Evolutionary conservation across 805 yeast genomes (phyloP).

Genomic region (Osmozyma mogii): DNA sequence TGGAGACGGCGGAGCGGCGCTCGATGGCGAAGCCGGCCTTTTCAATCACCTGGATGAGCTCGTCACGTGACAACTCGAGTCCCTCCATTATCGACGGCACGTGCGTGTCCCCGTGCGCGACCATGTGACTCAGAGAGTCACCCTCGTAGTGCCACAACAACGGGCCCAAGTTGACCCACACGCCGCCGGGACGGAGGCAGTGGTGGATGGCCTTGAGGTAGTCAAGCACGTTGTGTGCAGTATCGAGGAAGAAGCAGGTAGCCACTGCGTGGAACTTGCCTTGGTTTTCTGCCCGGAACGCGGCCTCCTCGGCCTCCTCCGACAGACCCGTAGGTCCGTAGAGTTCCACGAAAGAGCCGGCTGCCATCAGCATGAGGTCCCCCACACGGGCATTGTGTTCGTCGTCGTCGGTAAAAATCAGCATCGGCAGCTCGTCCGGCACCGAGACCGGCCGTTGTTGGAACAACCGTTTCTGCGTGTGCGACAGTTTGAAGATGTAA

Average conservation of each 20-base stretch:
- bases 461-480: conserved; percentile 34
- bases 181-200: conserved; percentile 37
- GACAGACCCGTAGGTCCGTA: conserved; percentile 44
- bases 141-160: conserved; percentile 63
- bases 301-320: conserved; percentile 28
- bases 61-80: conserved; percentile 51
- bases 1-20: conserved; percentile 34
- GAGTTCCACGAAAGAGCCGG: conserved; percentile 65
- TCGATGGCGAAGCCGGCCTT: conserved; percentile 46
- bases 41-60: conserved; percentile 39
- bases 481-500: conserved; percentile 44
- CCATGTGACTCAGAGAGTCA: conserved; percentile 23
- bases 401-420: conserved; percentile 12
- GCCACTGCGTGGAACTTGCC: conserved; percentile 37
- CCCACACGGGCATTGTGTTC: conserved; percentile 1
- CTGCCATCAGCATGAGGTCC: conserved; percentile 56
- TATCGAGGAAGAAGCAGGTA: conserved; percentile 58
- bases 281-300: conserved; percentile 34
- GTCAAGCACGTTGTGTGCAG: conserved; percentile 52
- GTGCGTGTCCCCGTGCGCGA: conserved; percentile 16
- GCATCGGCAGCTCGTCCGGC: conserved; percentile 45
- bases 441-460: conserved; percentile 44
- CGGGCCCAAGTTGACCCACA: conserved; percentile 65
- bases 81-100: conserved; percentile 40
- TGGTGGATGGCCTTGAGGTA: conserved; percentile 43